Evolutionary conservation across 2,329 filamentous ascomycete genomes (phyloP).

Genomic region (Monosporascus sp.): DNA sequence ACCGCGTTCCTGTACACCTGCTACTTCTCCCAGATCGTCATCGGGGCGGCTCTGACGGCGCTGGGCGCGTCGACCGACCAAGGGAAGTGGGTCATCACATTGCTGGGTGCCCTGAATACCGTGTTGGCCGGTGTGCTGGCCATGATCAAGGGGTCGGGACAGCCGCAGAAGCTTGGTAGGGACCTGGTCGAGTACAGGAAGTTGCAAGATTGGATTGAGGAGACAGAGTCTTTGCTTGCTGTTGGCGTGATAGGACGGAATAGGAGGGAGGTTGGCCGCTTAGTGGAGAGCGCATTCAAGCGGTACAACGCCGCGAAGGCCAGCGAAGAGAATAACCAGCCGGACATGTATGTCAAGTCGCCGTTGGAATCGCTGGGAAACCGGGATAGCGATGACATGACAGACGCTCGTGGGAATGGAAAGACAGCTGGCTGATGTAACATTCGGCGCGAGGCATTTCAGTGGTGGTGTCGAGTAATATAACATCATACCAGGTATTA

Average conservation of each 20-base stretch:
- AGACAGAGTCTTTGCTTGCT: conserved; percentile 41
- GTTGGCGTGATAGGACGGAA: conserved; percentile 38
- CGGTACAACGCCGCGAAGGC: conserved; percentile 39
- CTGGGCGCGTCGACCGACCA: conserved; percentile 41
- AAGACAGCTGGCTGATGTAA: no score
- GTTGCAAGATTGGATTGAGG: conserved; percentile 50
- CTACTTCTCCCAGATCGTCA: conserved; percentile 41
- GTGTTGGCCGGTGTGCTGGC: conserved; percentile 58
- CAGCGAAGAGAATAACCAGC: conserved; percentile 36
- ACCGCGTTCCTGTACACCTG: conserved; percentile 35
- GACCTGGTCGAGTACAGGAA: conserved; percentile 42
- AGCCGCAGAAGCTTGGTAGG: conserved; percentile 43
- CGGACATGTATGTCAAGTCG: conserved; percentile 31
- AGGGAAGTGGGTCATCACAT: conserved; percentile 48
- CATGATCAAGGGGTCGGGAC: conserved; percentile 46
- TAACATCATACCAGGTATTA: no score
- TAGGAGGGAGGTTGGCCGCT: conserved; percentile 35
- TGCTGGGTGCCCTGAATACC: conserved; percentile 59
- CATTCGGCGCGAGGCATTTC: no score
- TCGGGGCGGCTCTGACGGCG: conserved; percentile 42
- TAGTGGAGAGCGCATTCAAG: conserved; percentile 38
- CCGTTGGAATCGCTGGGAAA: conserved; percentile 11
- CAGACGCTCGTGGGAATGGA: no score
- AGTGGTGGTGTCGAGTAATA: no score
- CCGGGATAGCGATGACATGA: neutral